Percentiles rank a stretch among this genome's conserved stretches.
Conservation (phyloP, 495 filamentous ascomycete species). For the Penicillium verhagenii region DNA sequence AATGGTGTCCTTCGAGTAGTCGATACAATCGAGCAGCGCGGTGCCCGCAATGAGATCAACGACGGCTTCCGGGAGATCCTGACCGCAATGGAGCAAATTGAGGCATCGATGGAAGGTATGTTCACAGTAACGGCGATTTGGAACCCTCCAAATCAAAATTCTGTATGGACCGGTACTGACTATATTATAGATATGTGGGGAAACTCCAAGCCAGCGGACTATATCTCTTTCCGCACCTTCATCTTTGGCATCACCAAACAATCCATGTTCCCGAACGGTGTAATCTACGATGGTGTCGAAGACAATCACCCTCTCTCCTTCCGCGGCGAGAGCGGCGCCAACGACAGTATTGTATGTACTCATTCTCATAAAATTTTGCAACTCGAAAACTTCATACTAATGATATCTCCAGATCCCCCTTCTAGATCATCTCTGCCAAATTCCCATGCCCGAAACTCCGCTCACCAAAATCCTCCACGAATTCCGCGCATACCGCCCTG, state of each 20-base stretch:
- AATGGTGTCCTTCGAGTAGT: conserved; percentile 64
- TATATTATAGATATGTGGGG: conserved; percentile 71
- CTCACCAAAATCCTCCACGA: conserved; percentile 82
- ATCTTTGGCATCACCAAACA: conserved; percentile 91
- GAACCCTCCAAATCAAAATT: too few species aligned
- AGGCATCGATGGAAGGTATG: conserved; percentile 74
- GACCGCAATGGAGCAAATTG: conserved; percentile 64
- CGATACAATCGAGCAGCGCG: conserved; percentile 50
- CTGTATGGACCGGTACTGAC: background rate
- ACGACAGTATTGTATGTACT: conserved; percentile 69
- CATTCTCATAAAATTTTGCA: too few species aligned
- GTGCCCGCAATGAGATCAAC: conserved; percentile 57
- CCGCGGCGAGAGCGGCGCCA: conserved; percentile 85
- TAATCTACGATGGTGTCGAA: conserved; percentile 80
- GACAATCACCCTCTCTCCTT: conserved; percentile 68
- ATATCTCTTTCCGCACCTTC: conserved; percentile 85
- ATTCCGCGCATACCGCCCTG: conserved; percentile 81
- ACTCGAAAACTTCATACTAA: conserved; percentile 2
- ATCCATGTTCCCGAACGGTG: conserved; percentile 87
- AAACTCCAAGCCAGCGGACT: conserved; percentile 72
- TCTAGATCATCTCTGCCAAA: conserved; percentile 76
- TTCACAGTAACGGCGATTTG: conserved; percentile 13
- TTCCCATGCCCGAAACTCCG: conserved; percentile 79
- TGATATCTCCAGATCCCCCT: conserved; percentile 64
- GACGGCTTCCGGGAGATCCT: conserved; percentile 61